phyloP scores from a whole-genome alignment of 2,329 filamentous ascomycete species.

The Periconia sp. region DNA sequence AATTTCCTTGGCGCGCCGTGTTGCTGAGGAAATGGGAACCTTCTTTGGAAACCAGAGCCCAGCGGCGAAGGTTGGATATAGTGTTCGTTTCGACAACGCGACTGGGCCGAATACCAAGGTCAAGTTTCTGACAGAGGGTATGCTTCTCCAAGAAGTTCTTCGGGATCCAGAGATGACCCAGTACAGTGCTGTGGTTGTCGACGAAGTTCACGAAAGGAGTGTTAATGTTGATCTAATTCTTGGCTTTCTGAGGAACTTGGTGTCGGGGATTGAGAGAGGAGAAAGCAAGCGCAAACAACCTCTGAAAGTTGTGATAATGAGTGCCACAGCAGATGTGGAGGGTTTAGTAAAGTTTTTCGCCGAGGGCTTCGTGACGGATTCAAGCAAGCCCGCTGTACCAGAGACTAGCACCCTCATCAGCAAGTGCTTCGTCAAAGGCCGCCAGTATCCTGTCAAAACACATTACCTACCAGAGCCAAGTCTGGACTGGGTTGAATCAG shows the following conservation, averaged over 20 bases:
- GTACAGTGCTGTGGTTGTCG: conserved; percentile 89
- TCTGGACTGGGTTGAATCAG: conserved; percentile 77
- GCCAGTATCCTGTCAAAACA: conserved; percentile 82
- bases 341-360: conserved; percentile 75
- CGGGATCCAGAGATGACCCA: conserved; percentile 78
- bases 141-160: conserved; percentile 91
- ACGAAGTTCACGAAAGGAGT: conserved; percentile 95
- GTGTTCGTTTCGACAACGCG: conserved; percentile 89
- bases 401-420: conserved; percentile 24
- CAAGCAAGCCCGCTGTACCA: not conserved
- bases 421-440: conserved; percentile 75
- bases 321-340: conserved; percentile 89
- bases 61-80: conserved; percentile 78
- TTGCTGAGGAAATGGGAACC: conserved; percentile 78
- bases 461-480: conserved; percentile 74
- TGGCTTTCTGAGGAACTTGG: conserved; percentile 81
- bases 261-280: conserved; percentile 63
- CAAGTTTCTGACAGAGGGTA: conserved; percentile 95
- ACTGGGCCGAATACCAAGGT: conserved; percentile 80
- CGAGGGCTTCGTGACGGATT: conserved; percentile 15
- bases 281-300: conserved; percentile 61
- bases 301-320: conserved; percentile 93
- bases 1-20: conserved; percentile 83
- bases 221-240: conserved; percentile 90
- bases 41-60: conserved; percentile 61